A percentile compares a stretch with the other conserved stretches of the same genome.
phyloP scores from a whole-genome alignment of 2,329 filamentous ascomycete genomes.

The Penicillium sp. region DNA sequence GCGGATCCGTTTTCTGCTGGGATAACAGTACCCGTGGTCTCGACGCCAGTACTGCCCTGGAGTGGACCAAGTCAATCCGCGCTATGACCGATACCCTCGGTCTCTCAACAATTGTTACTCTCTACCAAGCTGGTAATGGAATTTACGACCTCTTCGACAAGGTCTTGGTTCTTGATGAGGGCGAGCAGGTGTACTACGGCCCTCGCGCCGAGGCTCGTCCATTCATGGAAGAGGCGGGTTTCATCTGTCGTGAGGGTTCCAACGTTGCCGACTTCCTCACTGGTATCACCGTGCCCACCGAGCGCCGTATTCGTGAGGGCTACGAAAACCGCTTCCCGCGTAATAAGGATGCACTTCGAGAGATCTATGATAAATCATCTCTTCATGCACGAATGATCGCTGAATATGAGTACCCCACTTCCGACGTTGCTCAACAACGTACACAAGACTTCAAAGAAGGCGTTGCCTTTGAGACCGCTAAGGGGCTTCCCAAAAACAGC shows the following conservation, averaged over 20 bases:
- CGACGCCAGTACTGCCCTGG: slow-evolving; percentile 65
- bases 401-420: slow-evolving; percentile 59
- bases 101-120: slow-evolving; percentile 61
- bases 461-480: slow-evolving; percentile 57
- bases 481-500: slow-evolving; percentile 53
- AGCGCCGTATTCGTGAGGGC: slow-evolving; percentile 44
- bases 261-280: slow-evolving; percentile 68
- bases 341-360: slow-evolving; percentile 44
- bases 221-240: slow-evolving; percentile 66
- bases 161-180: slow-evolving; percentile 66
- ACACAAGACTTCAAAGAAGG: slow-evolving; percentile 57
- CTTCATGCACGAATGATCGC: slow-evolving; percentile 54
- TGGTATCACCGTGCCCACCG: slow-evolving; percentile 60
- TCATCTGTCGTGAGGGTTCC: slow-evolving; percentile 60
- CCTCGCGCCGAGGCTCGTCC: slow-evolving; percentile 57
- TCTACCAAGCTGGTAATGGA: slow-evolving; percentile 70
- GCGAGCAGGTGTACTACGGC: slow-evolving; percentile 66
- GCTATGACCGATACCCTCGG: slow-evolving; percentile 65
- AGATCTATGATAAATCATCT: slow-evolving; percentile 52
- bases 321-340: slow-evolving; percentile 46
- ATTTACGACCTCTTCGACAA: slow-evolving; percentile 73
- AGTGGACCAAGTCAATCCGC: slow-evolving; percentile 62
- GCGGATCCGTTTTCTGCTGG: slow-evolving; percentile 63
- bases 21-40: slow-evolving; percentile 68
- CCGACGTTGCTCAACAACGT: slow-evolving; percentile 47